Base-by-base conservation (phyloP, 2,329 filamentous ascomycete species). In the Periconia sp. region DNA sequence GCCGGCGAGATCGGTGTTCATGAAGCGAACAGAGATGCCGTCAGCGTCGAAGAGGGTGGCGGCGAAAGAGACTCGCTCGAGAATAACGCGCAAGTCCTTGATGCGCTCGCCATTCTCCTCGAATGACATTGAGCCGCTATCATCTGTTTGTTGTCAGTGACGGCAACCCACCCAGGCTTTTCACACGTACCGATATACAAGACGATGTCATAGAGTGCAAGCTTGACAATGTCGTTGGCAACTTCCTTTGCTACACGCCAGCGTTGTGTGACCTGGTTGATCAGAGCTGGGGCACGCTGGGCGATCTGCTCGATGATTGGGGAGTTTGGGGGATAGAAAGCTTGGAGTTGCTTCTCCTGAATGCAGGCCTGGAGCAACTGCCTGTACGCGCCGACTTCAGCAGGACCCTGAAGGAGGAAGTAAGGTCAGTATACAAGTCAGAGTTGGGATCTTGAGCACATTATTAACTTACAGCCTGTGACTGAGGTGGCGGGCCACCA, bases 31-130 rank as follows among this genome's bases (percentile, higher is more conserved):
- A 19, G 80, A 80, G 49, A 88, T 84, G 29, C 84, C 85, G 57
- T 88, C 84, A 23, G 82, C 74, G 51, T 88, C 84, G 57, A 88
- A 88, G n/a, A 86, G 77, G 3, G 83, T 83, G 3, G 84, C 82
- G 6, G 83, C 83, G 44, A 78, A 84, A 15, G 83, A 79, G 38
- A 86, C 83, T 36, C 82, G 79, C 35, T 79, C 75, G 50, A 88
- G 67, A 55, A 87, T 86, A 54, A 86, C 74, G 61, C 79, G 79
- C 53, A 88, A 71, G 54, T 87, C 84, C 50, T 84, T 79, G 69
- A 87, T 86, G 47, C 85, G 81, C 56, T 83, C 78, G 30, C 84
- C 84, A 43, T 80, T 78, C 61, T 87, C 83, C 57, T 86, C 83
- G 52, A 87, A 86, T 42, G 80, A 76, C 77, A 88, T 87, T 15